A percentile compares a stretch with the other conserved stretches of the same genome.
Conservation (phyloP, 2,329 filamentous ascomycete species). For the Ophiocordyceps camponoti-saundersi region DNA sequence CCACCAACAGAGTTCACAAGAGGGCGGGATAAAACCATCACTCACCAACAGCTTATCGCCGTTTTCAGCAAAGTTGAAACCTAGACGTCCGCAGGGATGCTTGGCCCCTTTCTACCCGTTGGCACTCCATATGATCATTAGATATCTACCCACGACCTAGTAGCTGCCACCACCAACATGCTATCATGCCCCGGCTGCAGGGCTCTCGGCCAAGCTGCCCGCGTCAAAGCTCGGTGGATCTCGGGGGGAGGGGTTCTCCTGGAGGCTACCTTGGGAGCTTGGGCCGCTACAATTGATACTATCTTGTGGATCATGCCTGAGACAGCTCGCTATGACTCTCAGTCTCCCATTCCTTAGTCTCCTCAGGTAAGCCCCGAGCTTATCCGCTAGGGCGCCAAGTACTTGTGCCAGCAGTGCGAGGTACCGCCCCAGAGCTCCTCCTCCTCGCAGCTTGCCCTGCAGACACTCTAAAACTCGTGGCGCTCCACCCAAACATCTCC, state of each 20-base stretch:
- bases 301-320: background rate
- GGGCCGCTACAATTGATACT: background rate
- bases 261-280: background rate
- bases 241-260: background rate
- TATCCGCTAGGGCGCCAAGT: background rate
- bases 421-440: background rate
- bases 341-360: background rate
- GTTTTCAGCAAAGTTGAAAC: background rate
- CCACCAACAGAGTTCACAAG: background rate
- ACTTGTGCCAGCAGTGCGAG: background rate
- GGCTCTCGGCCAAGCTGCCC: background rate
- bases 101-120: no score
- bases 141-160: no score
- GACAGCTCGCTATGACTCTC: background rate
- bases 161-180: background rate
- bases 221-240: background rate
- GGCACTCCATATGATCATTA: no score
- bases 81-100: background rate
- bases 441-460: background rate
- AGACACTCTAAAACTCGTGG: background rate
- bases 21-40: background rate
- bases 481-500: background rate
- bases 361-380: background rate
- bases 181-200: background rate
- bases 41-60: background rate